These are phyloP conservation scores for Fonsecaea pugnacius DNA, from an alignment of 2,329 filamentous ascomycete species.

Conservation along the genomic window DNA sequence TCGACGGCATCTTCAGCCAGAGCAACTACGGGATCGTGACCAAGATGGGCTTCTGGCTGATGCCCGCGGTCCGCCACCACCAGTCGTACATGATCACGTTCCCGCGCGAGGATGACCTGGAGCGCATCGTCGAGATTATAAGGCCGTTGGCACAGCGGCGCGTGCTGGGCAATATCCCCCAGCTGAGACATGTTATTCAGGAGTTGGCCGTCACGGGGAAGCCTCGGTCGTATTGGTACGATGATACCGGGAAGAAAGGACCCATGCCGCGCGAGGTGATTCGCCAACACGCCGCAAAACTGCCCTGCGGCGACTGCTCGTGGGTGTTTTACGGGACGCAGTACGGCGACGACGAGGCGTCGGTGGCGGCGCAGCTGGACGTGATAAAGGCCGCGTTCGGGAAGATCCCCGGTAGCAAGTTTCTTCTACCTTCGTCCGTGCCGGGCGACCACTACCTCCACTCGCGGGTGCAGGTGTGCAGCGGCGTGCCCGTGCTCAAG, in stretches of 20 bases:
- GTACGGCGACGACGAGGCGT: slow-evolving; percentile 38
- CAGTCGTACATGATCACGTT: slow-evolving; percentile 50
- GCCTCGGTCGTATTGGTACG: slow-evolving; percentile 39
- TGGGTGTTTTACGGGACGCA: slow-evolving; percentile 43
- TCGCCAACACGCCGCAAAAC: slow-evolving; percentile 38
- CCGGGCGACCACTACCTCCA: slow-evolving; percentile 41
- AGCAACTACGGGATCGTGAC: slow-evolving; percentile 42
- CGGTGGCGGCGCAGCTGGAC: slow-evolving; percentile 38
- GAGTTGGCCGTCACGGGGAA: slow-evolving; percentile 42
- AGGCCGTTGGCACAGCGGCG: slow-evolving; percentile 40
- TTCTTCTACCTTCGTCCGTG: slow-evolving; percentile 42
- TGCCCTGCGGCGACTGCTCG: slow-evolving; percentile 39
- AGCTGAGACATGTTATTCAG: slow-evolving; percentile 41
- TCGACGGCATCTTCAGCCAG: slow-evolving; percentile 44
- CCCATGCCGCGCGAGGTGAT: slow-evolving; percentile 41
- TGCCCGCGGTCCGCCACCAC: slow-evolving; percentile 44
- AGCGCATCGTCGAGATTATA: slow-evolving; percentile 46
- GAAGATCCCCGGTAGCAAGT: slow-evolving; percentile 41
- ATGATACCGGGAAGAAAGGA: slow-evolving; percentile 28
- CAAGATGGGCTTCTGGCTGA: slow-evolving; percentile 38
- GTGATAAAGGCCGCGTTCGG: slow-evolving; percentile 39
- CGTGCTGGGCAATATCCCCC: slow-evolving; percentile 41
- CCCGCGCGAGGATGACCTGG: slow-evolving; percentile 45
- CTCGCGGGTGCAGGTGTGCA: slow-evolving; percentile 39
- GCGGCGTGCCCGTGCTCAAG: slow-evolving; percentile 38